A percentile compares a stretch with the other conserved stretches of the same genome.
Evolutionary conservation across 2,329 filamentous ascomycete genomes (phyloP).

Genomic region (Pseudocercospora cruenta): DNA sequence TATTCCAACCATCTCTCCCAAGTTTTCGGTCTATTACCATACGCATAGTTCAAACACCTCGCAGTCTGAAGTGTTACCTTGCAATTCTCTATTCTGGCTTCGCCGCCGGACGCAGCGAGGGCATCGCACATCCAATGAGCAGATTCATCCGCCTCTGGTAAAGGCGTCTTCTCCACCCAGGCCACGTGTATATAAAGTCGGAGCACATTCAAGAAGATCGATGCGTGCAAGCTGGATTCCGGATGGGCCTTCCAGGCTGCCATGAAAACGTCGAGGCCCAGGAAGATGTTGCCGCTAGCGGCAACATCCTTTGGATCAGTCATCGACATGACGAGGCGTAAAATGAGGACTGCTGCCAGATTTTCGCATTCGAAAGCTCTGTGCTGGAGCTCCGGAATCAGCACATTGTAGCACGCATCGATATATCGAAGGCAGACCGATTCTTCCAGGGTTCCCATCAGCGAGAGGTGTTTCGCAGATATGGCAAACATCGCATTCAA

Average conservation of each 20-base stretch:
- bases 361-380: slow-evolving; percentile 16
- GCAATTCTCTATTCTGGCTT: slow-evolving; percentile 15
- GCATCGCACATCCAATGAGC: slow-evolving; percentile 13
- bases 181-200: slow-evolving; percentile 21
- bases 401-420: slow-evolving; percentile 15
- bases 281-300: slow-evolving; percentile 10
- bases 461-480: slow-evolving; percentile 54
- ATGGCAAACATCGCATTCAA: slow-evolving; percentile 61
- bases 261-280: slow-evolving; percentile 21
- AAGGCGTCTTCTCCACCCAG: slow-evolving; percentile 9
- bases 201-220: slow-evolving; percentile 18
- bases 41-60: slow-evolving; percentile 12
- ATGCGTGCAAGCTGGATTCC: slow-evolving; percentile 19
- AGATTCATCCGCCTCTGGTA: slow-evolving; percentile 6
- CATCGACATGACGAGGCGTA: slow-evolving; percentile 18
- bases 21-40: slow-evolving; percentile 7
- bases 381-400: slow-evolving; percentile 15
- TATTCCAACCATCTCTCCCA: slow-evolving; percentile 15
- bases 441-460: slow-evolving; percentile 12
- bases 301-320: slow-evolving; percentile 8
- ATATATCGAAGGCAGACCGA: slow-evolving; percentile 15
- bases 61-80: slow-evolving; percentile 11
- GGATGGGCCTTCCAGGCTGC: slow-evolving; percentile 15
- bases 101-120: not conserved
- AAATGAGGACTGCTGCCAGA: slow-evolving; percentile 17